Conservation (phyloP, 208 protist genomes). For the Crithidia mellificae region DNA sequence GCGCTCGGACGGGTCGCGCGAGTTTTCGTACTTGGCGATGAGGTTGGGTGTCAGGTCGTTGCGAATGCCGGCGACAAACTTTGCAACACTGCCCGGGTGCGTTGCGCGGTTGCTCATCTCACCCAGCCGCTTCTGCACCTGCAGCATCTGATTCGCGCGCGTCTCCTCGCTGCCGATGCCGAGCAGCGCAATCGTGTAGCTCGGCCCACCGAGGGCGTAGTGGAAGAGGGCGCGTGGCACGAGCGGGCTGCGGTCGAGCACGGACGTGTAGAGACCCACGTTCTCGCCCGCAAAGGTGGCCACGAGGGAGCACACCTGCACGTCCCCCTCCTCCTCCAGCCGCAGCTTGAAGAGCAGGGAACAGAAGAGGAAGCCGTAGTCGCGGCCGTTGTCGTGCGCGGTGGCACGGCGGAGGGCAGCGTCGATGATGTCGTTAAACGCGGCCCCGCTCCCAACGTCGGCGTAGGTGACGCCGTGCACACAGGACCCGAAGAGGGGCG, state of each 20-base stretch:
- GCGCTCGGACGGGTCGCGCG: conserved; percentile 34
- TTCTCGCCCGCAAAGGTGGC: conserved; percentile 72
- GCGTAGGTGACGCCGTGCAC: conserved; percentile 65
- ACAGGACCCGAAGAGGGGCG: conserved; percentile 80
- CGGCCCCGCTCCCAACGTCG: conserved; percentile 31
- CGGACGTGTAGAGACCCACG: conserved; percentile 65
- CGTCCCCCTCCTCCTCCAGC: conserved; percentile 56
- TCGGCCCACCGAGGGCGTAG: conserved; percentile 83
- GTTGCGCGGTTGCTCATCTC: conserved; percentile 66
- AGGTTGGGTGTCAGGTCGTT: conserved; percentile 62
- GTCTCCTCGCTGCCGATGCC: conserved; percentile 67
- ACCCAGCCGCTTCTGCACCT: conserved; percentile 65
- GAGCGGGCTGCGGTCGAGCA: conserved; percentile 65
- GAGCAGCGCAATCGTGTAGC: conserved; percentile 77
- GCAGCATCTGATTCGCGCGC: conserved; percentile 68
- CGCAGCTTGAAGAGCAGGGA: conserved; percentile 75
- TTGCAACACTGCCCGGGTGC: conserved; percentile 70
- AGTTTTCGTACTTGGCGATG: conserved; percentile 48
- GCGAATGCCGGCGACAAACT: conserved; percentile 74
- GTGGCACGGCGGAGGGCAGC: conserved; percentile 38
- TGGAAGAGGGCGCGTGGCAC: conserved; percentile 77
- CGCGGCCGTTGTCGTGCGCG: conserved; percentile 38
- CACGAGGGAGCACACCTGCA: conserved; percentile 72
- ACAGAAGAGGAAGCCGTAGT: conserved; percentile 67
- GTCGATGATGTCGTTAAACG: conserved; percentile 59